phyloP scores from a whole-genome alignment of 352 stramenopile genomes.

The Phytophthora multivora region DNA sequence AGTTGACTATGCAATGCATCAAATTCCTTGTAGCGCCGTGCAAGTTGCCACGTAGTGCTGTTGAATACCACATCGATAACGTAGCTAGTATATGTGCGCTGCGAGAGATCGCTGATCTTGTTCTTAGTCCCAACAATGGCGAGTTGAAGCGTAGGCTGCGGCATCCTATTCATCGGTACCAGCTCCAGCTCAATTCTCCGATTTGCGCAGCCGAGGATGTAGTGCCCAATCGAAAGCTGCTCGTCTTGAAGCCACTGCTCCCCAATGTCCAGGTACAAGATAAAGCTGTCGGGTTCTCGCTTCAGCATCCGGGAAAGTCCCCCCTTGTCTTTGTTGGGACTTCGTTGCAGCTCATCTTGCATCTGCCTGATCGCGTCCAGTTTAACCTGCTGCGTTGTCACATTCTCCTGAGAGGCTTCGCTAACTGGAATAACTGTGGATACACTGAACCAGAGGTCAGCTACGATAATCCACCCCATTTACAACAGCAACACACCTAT shows the following conservation, averaged over 20 bases:
- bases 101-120: constrained; percentile 81
- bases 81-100: constrained; percentile 74
- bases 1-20: constrained; percentile 40
- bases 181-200: constrained; percentile 40
- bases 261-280: constrained; percentile 42
- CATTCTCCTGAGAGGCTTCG: constrained; percentile 34
- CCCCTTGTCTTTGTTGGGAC: constrained; percentile 6
- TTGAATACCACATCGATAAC: constrained; percentile 75
- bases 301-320: constrained; percentile 19
- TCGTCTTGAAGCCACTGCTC: constrained; percentile 68
- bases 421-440: constrained; percentile 49
- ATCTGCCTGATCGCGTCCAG: constrained; percentile 61
- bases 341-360: constrained; percentile 28
- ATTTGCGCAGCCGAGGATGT: constrained; percentile 38
- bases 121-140: constrained; percentile 69
- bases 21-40: constrained; percentile 76
- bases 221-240: constrained; percentile 45
- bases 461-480: no score
- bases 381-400: constrained; percentile 64
- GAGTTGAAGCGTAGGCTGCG: constrained; percentile 63
- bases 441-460: constrained; percentile 7
- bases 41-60: constrained; percentile 69
- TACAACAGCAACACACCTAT: constrained; percentile 29
- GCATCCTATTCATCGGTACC: constrained; percentile 58
- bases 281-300: constrained; percentile 53